phyloP scores from a whole-genome alignment of 2,329 filamentous ascomycete species.

The Aspergillus transmontanensis region DNA sequence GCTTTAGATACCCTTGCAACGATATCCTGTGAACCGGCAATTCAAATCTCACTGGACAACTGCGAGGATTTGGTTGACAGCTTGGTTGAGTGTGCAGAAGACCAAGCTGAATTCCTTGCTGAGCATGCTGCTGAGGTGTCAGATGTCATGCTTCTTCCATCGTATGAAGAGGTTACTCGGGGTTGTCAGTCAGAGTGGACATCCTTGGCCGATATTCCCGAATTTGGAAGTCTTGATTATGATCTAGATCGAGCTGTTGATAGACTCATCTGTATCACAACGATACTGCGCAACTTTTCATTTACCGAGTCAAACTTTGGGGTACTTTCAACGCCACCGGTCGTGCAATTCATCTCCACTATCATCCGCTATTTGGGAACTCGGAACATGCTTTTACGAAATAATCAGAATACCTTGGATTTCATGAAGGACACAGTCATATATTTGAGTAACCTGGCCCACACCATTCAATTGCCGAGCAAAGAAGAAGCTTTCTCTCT shows the following conservation, averaged over 20 bases:
- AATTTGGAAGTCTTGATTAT: conserved; percentile 76
- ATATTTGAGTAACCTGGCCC: conserved; percentile 84
- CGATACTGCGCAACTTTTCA: conserved; percentile 88
- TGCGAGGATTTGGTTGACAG: conserved; percentile 90
- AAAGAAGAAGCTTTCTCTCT: conserved; percentile 86
- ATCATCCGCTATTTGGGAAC: conserved; percentile 87
- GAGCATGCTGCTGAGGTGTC: conserved; percentile 84
- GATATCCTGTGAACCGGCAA: conserved; percentile 65
- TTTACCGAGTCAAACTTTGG: conserved; percentile 78
- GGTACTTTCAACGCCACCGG: conserved; percentile 71
- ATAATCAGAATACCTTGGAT: conserved; percentile 82
- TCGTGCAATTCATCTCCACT: conserved; percentile 81
- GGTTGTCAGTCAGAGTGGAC: conserved; percentile 75
- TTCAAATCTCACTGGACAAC: conserved; percentile 68
- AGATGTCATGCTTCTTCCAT: conserved; percentile 77
- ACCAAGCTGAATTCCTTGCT: conserved; percentile 80
- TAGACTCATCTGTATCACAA: conserved; percentile 84
- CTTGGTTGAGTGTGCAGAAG: conserved; percentile 86
- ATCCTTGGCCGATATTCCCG: conserved; percentile 69
- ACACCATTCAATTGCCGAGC: conserved; percentile 76
- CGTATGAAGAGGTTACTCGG: conserved; percentile 86
- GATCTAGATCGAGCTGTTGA: conserved; percentile 85
- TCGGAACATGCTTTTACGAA: conserved; percentile 80
- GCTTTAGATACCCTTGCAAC: conserved; percentile 81
- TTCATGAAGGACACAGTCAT: conserved; percentile 96